Evolutionary conservation across 1,284 basidiomycete genomes (phyloP).

Genomic region (Pterulicium gracile): DNA sequence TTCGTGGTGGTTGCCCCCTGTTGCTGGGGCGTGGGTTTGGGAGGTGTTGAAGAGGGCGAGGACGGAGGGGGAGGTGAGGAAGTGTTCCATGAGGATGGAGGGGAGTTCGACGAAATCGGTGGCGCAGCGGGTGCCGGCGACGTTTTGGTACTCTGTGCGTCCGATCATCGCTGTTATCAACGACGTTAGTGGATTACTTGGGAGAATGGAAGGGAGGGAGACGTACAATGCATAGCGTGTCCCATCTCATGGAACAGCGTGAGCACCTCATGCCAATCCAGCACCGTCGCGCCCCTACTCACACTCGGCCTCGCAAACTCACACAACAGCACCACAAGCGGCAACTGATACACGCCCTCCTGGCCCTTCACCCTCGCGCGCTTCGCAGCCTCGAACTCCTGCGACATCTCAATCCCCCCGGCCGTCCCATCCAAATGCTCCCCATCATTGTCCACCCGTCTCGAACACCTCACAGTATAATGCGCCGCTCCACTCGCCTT

Average conservation of each 20-base stretch:
- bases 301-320: conserved; percentile 70
- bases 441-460: conserved; percentile 88
- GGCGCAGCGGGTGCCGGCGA: conserved; percentile 95
- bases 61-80: conserved; percentile 78
- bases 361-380: conserved; percentile 46
- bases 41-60: conserved; percentile 65
- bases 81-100: conserved; percentile 98
- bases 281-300: conserved; percentile 55
- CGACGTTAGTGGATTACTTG: conserved; percentile 5
- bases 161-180: conserved; percentile 83
- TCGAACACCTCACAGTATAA: conserved; percentile 93
- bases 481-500: conserved; percentile 93
- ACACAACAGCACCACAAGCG: conserved; percentile 85
- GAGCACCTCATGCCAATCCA: conserved; percentile 92
- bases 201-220: conserved; percentile 4
- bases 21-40: conserved; percentile 28
- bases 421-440: conserved; percentile 47
- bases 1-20: conserved; percentile 48
- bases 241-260: conserved; percentile 99
- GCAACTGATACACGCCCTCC: conserved; percentile 75
- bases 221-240: conserved; percentile 96
- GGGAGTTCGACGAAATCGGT: conserved; percentile 98
- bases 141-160: conserved; percentile 94
- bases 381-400: conserved; percentile 49
- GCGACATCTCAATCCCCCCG: conserved; percentile 33